Evolutionary conservation across 2,329 filamentous ascomycete species (phyloP).

Genomic region (Stromatinia cepivora): DNA sequence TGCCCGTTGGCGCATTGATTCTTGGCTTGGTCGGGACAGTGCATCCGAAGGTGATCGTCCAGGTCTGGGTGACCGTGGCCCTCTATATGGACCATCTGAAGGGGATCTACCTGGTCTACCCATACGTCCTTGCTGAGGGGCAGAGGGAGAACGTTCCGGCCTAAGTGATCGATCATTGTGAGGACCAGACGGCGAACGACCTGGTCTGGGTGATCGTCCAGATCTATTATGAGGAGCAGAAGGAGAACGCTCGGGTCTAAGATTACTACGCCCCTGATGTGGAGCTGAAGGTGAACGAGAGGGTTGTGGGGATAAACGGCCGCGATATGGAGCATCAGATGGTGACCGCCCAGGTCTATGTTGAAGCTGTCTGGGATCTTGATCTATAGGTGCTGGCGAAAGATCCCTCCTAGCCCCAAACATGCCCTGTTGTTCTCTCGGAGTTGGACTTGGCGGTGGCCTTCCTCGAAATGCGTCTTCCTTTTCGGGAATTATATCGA

Average conservation of each 20-base stretch:
- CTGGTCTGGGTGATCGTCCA: constrained; percentile 1
- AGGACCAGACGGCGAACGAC: constrained; percentile 11
- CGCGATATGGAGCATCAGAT: constrained; percentile 17
- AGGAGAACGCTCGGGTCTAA: constrained; percentile 15
- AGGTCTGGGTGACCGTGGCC: constrained; percentile 25
- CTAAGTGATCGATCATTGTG: constrained; percentile 1
- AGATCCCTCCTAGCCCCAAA: constrained; percentile 59
- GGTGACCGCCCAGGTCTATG: constrained; percentile 15
- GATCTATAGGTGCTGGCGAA: constrained; percentile 48
- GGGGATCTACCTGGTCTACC: constrained; percentile 16
- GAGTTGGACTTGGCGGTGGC: not conserved
- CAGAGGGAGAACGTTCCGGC: constrained; percentile 21
- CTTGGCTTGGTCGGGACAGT: constrained; percentile 33
- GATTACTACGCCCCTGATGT: constrained; percentile 5
- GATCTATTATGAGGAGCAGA: constrained; percentile 11
- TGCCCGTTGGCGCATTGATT: constrained; percentile 37
- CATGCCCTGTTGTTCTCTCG: constrained; percentile 24
- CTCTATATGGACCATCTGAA: constrained; percentile 42
- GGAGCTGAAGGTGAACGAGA: constrained; percentile 18
- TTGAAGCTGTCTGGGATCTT: constrained; percentile 1
- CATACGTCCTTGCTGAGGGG: constrained; percentile 13
- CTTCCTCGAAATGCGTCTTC: constrained; percentile 8
- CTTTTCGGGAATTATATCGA: constrained; percentile 33
- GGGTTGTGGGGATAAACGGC: constrained; percentile 13
- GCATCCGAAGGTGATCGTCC: constrained; percentile 30